phyloP scores from a whole-genome alignment of 176 grass and related monocot species.

The Pharus latifolius region DNA sequence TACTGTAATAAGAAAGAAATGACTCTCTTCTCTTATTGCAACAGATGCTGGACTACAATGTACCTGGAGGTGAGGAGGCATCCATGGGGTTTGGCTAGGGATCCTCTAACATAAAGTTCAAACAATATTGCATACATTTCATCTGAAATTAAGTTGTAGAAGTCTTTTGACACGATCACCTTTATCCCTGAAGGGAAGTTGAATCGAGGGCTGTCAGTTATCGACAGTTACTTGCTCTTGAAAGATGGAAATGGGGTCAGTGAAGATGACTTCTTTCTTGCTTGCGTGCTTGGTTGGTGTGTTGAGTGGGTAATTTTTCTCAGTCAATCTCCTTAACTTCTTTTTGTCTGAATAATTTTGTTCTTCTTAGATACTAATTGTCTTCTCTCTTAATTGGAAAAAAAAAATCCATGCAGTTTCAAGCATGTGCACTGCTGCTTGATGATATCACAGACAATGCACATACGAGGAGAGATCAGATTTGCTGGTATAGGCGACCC shows the following conservation, averaged over 20 bases:
- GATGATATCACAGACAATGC: constrained; percentile 63
- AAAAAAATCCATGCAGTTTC: constrained; percentile 36
- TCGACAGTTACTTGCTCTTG: constrained; percentile 28
- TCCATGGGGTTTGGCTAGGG: neutral
- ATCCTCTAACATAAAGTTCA: neutral
- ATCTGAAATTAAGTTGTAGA: neutral
- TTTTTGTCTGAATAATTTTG: neutral
- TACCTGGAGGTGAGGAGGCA: constrained; percentile 19
- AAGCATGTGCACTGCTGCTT: constrained; percentile 46
- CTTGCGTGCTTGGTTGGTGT: constrained; percentile 35
- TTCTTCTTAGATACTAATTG: neutral
- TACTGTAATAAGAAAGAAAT: neutral
- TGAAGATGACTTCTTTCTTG: constrained; percentile 27
- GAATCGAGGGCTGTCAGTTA: constrained; percentile 28
- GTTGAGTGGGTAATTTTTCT: constrained; percentile 26
- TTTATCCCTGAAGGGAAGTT: constrained; percentile 15
- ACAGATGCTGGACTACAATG: constrained; percentile 30
- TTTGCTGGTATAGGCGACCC: constrained; percentile 43
- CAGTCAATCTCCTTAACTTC: neutral
- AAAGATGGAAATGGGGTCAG: constrained; percentile 18
- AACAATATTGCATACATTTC: neutral
- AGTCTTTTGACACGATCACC: neutral
- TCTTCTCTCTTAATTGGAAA: neutral
- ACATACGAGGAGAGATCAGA: constrained; percentile 43
- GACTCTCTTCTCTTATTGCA: neutral